phyloP scores from a whole-genome alignment of 2,329 filamentous ascomycete species.

The Aspergillus alliaceus region DNA sequence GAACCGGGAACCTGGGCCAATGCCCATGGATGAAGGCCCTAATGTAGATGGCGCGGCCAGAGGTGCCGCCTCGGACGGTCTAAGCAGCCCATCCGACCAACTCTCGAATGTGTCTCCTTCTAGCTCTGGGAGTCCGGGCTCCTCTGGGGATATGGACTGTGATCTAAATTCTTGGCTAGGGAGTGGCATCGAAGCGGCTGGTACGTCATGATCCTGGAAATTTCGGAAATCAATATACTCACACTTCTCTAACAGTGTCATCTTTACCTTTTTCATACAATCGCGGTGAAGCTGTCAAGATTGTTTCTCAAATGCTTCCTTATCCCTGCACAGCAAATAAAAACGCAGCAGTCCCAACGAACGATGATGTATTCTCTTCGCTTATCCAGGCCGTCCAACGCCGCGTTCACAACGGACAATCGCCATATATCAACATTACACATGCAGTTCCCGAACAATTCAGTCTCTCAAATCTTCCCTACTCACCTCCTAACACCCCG shows the following conservation, averaged over 20 bases:
- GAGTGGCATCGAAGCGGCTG: slow-evolving; percentile 36
- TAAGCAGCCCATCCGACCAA: slow-evolving; percentile 32
- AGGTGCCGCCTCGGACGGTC: slow-evolving; percentile 26
- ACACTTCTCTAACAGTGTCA: slow-evolving; percentile 28
- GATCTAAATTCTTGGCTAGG: slow-evolving; percentile 38
- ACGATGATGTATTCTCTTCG: slow-evolving; percentile 50
- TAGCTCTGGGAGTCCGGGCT: slow-evolving; percentile 31
- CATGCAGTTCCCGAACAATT: slow-evolving; percentile 64
- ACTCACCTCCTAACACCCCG: slow-evolving; percentile 63
- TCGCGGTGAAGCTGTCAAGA: slow-evolving; percentile 49
- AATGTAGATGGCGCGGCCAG: slow-evolving; percentile 29
- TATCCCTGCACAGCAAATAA: slow-evolving; percentile 47
- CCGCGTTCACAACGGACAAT: slow-evolving; percentile 50
- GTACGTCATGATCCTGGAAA: slow-evolving; percentile 26
- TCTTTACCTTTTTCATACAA: slow-evolving; percentile 38
- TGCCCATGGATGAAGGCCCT: slow-evolving; percentile 29
- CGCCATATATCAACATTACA: slow-evolving; percentile 63
- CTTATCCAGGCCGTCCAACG: slow-evolving; percentile 58
- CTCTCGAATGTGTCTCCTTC: slow-evolving; percentile 30
- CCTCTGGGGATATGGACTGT: slow-evolving; percentile 33
- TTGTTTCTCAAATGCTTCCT: slow-evolving; percentile 62
- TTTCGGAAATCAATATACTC: background rate
- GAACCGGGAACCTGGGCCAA: slow-evolving; percentile 26
- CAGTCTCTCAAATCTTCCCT: slow-evolving; percentile 61
- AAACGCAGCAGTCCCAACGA: slow-evolving; percentile 26